Conservation (phyloP, 2,329 filamentous ascomycete species). For the Colletotrichum destructivum region DNA sequence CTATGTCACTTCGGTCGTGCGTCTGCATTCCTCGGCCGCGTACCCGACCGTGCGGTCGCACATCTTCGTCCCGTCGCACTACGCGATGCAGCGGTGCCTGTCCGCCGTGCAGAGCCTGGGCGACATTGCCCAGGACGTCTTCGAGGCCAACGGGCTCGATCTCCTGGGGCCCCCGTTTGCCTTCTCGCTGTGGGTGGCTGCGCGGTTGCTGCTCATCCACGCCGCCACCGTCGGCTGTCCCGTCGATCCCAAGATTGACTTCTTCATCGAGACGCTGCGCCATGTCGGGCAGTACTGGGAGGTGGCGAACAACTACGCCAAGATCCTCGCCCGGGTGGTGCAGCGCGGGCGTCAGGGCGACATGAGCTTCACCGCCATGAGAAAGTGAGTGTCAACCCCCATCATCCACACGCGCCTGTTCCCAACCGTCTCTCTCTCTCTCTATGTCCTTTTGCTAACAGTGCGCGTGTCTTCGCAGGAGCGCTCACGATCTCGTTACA, state of each 20-base stretch:
- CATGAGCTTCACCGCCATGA: conserved; percentile 57
- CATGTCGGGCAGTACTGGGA: conserved; percentile 62
- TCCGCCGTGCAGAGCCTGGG: conserved; percentile 61
- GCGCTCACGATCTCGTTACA: conserved; percentile 56
- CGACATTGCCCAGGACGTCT: conserved; percentile 60
- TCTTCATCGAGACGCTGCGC: conserved; percentile 59
- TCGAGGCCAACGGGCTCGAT: conserved; percentile 60
- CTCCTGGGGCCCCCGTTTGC: conserved; percentile 61
- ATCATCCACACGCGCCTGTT: not conserved
- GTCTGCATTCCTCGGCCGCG: conserved; percentile 60
- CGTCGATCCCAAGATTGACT: conserved; percentile 58
- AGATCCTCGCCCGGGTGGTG: conserved; percentile 57
- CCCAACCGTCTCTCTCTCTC: not conserved
- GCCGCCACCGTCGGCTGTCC: conserved; percentile 55
- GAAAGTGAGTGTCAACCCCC: conserved; percentile 51
- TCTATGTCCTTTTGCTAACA: conserved; percentile 20
- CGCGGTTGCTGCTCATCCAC: conserved; percentile 58
- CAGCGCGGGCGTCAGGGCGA: conserved; percentile 54
- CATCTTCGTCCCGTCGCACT: conserved; percentile 60
- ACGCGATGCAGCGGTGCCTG: conserved; percentile 61
- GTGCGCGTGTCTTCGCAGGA: conserved; percentile 46
- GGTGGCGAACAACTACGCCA: conserved; percentile 59
- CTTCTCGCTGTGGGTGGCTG: conserved; percentile 62
- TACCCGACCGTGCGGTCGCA: conserved; percentile 58
- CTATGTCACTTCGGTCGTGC: conserved; percentile 60